Evolutionary conservation across 257 asterid genomes (phyloP), one percentile per base, ranked within the genome.

Genomic region (Dorcoceras hygrometricum): DNA sequence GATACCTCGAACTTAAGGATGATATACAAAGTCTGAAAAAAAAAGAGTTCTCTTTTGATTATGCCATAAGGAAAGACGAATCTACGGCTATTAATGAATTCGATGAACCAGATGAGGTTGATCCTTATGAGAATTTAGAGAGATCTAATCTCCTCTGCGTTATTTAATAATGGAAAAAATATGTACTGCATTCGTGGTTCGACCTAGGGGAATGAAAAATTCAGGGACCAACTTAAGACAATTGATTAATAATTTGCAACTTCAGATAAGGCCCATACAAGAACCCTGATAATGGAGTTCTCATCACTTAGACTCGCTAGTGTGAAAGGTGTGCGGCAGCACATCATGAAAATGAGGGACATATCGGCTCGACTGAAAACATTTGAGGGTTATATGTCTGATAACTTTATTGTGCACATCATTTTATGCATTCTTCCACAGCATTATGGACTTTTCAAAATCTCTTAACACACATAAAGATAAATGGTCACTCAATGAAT

Each of bases 31-130:
- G n/a, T n/a, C n/a, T n/a, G n/a, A n/a, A n/a, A 31, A 27, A 3
- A 6, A 27, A 27, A 27, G 3, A 27, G 31, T 1, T 27, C 31
- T 27, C 31, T 0, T 27, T 57, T 26, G 36, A 57, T 2, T 57
- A 57, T 57, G 62, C 19, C 16, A 25, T 57, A 20, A 25, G 36
- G 62, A 57, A 57, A 57, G 18, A 25, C 3, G 62, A 57, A 57
- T 10, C 62, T 12, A 20, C 22, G 5, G 5, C 22, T 6, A 23
- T 57, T 7, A 22, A 2, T 9, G 2, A 57, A 10, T 23, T 19
- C 6, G 25, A 10, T 2, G n/a, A 22, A 5, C 48, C 5, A 24
- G 24, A 2, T 9, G 25, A 27, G 2, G 10, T 27, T 28, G 10
- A 23, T 4, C 48, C 28, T 27, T 59, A 59, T 28, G 65, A 28